phyloP scores from a whole-genome alignment of 352 stramenopile species.

The Phytophthora citrophthora region DNA sequence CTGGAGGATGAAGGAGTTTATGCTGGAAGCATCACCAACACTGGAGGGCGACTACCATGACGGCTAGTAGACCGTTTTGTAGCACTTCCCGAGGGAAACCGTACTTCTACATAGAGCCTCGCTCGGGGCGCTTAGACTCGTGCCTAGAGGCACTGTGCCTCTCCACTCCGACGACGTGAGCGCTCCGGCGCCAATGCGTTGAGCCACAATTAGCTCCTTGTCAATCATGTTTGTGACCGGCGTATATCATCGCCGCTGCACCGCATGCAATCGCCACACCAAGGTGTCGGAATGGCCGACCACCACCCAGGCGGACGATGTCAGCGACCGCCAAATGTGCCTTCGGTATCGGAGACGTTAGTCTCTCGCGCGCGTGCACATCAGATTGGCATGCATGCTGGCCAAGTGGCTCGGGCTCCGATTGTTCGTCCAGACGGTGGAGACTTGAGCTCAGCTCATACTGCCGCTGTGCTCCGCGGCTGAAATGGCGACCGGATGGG shows the following conservation, averaged over 20 bases:
- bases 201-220: neutral
- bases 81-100: constrained; percentile 23
- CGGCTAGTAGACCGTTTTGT: constrained; percentile 17
- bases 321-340: constrained; percentile 2
- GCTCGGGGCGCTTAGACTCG: neutral
- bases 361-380: constrained; percentile 31
- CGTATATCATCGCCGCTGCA: constrained; percentile 9
- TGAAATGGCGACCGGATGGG: constrained; percentile 36
- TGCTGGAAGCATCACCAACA: neutral
- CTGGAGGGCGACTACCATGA: constrained; percentile 27
- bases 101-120: constrained; percentile 41
- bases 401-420: constrained; percentile 1
- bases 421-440: constrained; percentile 16
- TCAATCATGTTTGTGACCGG: neutral
- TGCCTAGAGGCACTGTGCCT: constrained; percentile 6
- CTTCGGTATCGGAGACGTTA: neutral
- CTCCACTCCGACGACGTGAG: constrained; percentile 12
- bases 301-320: constrained; percentile 7
- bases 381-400: constrained; percentile 39
- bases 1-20: neutral
- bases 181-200: neutral
- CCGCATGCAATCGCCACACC: constrained; percentile 11
- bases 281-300: constrained; percentile 21
- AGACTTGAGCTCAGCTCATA: constrained; percentile 30
- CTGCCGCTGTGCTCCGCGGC: constrained; percentile 1